phyloP scores from a whole-genome alignment of 2,329 filamentous ascomycete species.

The Pseudovirgaria hyperparasitica region DNA sequence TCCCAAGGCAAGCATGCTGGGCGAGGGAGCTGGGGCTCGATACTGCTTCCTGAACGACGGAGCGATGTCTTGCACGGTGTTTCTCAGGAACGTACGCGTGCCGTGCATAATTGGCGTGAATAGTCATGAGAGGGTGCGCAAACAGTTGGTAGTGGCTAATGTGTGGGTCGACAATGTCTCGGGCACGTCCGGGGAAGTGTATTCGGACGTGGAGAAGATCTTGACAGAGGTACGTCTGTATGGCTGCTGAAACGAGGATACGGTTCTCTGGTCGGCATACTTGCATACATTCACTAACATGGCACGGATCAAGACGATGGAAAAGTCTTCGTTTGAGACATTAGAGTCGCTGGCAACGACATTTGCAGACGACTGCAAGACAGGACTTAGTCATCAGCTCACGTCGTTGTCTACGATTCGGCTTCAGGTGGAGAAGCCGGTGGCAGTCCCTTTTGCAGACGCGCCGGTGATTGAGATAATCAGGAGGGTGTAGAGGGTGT shows the following conservation, averaged over 20 bases:
- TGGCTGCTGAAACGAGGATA: too few relatives aligned
- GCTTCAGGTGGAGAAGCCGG: conserved; percentile 57
- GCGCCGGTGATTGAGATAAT: conserved; percentile 53
- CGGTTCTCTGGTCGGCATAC: not conserved
- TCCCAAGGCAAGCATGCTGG: conserved; percentile 57
- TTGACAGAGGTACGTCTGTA: conserved; percentile 44
- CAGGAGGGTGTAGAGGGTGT: too few relatives aligned
- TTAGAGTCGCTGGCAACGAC: conserved; percentile 31
- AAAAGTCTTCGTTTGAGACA: conserved; percentile 32
- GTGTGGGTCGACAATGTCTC: conserved; percentile 46
- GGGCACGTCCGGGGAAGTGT: conserved; percentile 33
- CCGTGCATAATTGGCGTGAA: conserved; percentile 64
- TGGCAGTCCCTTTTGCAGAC: conserved; percentile 60
- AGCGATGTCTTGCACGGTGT: conserved; percentile 24
- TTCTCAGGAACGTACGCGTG: conserved; percentile 45
- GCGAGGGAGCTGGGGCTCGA: conserved; percentile 44
- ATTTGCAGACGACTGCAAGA: conserved; percentile 28
- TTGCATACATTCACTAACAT: not conserved
- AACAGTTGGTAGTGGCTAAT: conserved; percentile 53
- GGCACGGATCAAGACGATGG: conserved; percentile 21
- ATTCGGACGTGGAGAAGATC: conserved; percentile 43
- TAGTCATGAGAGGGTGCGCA: conserved; percentile 49
- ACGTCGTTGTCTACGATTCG: conserved; percentile 38
- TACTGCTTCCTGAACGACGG: conserved; percentile 14
- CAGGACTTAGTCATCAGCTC: conserved; percentile 21